Evolutionary conservation across 2,329 filamentous ascomycete species (phyloP), one percentile per base, ranked within the genome.

Genomic region (Botrytis deweyae): DNA sequence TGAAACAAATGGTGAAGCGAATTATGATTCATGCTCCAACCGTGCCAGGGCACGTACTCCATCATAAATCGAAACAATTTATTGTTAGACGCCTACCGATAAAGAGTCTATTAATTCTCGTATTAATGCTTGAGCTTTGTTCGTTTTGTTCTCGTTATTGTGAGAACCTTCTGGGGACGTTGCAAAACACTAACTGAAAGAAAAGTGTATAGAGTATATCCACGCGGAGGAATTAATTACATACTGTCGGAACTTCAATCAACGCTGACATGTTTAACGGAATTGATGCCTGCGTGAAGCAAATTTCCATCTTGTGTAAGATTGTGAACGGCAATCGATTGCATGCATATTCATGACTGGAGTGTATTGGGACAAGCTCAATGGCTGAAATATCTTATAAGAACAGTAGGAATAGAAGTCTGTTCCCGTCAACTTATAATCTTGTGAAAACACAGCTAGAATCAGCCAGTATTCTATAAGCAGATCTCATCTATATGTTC

Each of bases 1-100:
- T 68, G 70, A 72, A 72, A 72, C 70, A 58, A 68, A 25, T 72
- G 49, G 63, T 72, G 70, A n/a, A 40, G 63, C 63, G 52, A 59
- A 38, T 58, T 59, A 36, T 68, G 70, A 46, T 72, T 72, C 70
- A 67, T 36, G 40, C 33, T 67, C 22, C 58, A 59, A 36, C 46
- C 55, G 63, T 68, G 62, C 62, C n/a, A 49, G 46, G 22, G 49
- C 49, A 67, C 52, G 40, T 22, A 20, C 33, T 29, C 29, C 38
- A 14, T 22, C 38, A 9, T 29, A 20, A 29, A 55, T 38, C 9
- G n/a, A 44, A 46, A 46, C 9, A 40, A 38, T 4, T 12, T 16
- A 16, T n/a, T 55, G 49, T 22, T 8, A 16, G 25, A 16, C 14
- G 22, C 25, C 25, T 29, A 40, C 16, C 5, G 20, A 40, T 29